Percentiles rank a stretch among this genome's conserved stretches.
These are phyloP conservation scores for Jasminum sambac DNA, from an alignment of 257 asterid species.

Conservation along the genomic window DNA sequence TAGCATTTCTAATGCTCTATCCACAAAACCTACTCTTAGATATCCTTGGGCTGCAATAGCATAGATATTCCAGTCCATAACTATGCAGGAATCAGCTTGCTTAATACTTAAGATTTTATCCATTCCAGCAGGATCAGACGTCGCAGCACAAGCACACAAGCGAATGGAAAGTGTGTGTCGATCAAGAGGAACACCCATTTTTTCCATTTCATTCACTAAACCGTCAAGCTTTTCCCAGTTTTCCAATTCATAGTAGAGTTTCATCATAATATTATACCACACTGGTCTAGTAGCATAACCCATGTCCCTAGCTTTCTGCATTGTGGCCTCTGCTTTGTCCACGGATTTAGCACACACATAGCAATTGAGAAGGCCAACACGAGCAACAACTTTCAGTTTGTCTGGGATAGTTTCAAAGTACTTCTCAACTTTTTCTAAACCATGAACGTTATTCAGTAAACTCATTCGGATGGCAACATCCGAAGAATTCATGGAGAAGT, in stretches of 20 bases:
- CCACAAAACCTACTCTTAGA: slow-evolving; percentile 45
- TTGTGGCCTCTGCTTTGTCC: slow-evolving; percentile 62
- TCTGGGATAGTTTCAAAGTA: slow-evolving; percentile 46
- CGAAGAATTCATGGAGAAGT: slow-evolving; percentile 24
- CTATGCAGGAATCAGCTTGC: slow-evolving; percentile 42
- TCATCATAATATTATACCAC: slow-evolving; percentile 70
- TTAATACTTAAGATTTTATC: slow-evolving; percentile 41
- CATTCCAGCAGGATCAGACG: slow-evolving; percentile 53
- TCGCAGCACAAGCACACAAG: slow-evolving; percentile 46
- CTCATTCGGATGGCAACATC: slow-evolving; percentile 48
- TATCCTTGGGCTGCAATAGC: slow-evolving; percentile 46
- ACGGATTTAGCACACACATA: slow-evolving; percentile 43
- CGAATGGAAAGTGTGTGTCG: slow-evolving; percentile 44
- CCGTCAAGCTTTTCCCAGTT: slow-evolving; percentile 32
- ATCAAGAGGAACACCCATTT: slow-evolving; percentile 42
- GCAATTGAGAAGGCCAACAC: slow-evolving; percentile 71
- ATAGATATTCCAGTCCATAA: slow-evolving; percentile 35
- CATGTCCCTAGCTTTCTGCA: slow-evolving; percentile 58
- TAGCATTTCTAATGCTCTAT: slow-evolving; percentile 44
- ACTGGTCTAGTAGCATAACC: slow-evolving; percentile 48
- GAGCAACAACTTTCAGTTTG: slow-evolving; percentile 28
- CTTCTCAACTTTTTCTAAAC: slow-evolving; percentile 55
- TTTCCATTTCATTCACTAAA: slow-evolving; percentile 60
- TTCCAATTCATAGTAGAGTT: slow-evolving; percentile 42
- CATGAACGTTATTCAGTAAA: slow-evolving; percentile 45